These are phyloP conservation scores for Knoxia roxburghii DNA, from an alignment of 257 asterid genomes.

Conservation along the genomic window DNA sequence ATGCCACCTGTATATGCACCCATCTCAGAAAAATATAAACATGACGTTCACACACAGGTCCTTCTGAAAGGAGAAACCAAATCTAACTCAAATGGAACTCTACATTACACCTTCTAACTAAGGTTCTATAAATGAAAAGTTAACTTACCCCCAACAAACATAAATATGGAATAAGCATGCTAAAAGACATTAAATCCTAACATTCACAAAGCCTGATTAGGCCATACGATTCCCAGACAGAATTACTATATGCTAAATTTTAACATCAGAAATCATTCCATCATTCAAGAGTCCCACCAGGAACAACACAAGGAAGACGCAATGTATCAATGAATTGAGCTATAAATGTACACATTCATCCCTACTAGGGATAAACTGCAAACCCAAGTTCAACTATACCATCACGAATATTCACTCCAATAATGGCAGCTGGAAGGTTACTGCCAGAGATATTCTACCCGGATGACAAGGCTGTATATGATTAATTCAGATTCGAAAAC, in stretches of 20 bases:
- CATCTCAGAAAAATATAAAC: too few relatives aligned
- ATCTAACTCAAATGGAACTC: constrained; percentile 29
- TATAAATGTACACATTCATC: neutral
- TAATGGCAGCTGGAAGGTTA: neutral
- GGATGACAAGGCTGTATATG: too few relatives aligned
- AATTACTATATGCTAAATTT: neutral
- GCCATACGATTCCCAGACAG: constrained; percentile 18
- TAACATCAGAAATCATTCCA: neutral
- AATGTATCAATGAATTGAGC: neutral
- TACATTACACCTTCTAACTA: constrained; percentile 15
- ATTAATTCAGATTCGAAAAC: neutral
- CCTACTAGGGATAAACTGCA: neutral
- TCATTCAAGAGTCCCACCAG: constrained; percentile 4
- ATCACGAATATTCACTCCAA: neutral
- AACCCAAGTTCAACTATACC: neutral
- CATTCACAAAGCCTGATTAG: constrained; percentile 4
- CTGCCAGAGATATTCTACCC: too few relatives aligned
- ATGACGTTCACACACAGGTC: neutral
- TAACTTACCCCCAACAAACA: constrained; percentile 7
- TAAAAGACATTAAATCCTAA: constrained; percentile 9
- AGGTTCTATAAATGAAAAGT: neutral
- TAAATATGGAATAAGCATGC: constrained; percentile 1
- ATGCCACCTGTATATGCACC: too few relatives aligned
- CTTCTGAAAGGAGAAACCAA: constrained; percentile 22
- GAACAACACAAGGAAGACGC: neutral